These are phyloP conservation scores for Prasinococcaceae sp. DNA, from an alignment of 139 green algal genomes.

Conservation along the genomic window DNA sequence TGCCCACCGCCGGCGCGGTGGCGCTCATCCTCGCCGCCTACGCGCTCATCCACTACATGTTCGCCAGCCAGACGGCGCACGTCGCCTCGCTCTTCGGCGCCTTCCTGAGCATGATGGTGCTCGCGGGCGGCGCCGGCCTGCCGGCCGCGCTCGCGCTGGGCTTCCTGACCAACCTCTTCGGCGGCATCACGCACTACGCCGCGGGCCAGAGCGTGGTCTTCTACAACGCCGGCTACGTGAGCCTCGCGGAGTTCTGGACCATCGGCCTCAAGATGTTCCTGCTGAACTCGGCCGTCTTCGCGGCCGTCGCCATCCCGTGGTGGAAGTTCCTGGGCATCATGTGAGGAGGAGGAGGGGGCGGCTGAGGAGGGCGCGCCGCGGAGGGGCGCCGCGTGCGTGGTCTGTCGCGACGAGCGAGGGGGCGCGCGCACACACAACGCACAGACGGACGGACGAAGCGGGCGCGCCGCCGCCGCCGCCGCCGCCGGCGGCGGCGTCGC, in stretches of 20 bases:
- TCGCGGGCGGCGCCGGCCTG: slow-evolving; percentile 63
- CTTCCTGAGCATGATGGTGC: slow-evolving; percentile 88
- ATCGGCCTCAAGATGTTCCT: slow-evolving; percentile 74
- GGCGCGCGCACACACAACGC: no score
- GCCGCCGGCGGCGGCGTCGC: no score
- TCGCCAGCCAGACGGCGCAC: slow-evolving; percentile 88
- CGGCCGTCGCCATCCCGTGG: slow-evolving; percentile 62
- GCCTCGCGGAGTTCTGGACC: slow-evolving; percentile 73
- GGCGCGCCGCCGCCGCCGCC: no score
- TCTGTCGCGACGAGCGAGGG: no score
- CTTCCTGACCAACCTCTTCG: slow-evolving; percentile 90
- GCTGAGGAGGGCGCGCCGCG: no score
- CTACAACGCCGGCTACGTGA: slow-evolving; percentile 68
- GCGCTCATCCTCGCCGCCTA: slow-evolving; percentile 63
- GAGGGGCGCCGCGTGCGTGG: no score
- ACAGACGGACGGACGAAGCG: no score
- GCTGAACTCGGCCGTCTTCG: slow-evolving; percentile 80
- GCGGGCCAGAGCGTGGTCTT: slow-evolving; percentile 85
- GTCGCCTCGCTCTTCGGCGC: slow-evolving; percentile 83
- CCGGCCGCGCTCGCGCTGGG: slow-evolving; percentile 74
- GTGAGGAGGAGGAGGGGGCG: slow-evolving; percentile 16
- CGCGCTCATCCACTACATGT: slow-evolving; percentile 92
- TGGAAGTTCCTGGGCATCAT: slow-evolving; percentile 84
- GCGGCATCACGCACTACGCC: slow-evolving; percentile 90
- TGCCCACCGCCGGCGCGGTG: no score